Conservation (phyloP, 2,329 filamentous ascomycete species). For the Emydomyces testavorans region DNA sequence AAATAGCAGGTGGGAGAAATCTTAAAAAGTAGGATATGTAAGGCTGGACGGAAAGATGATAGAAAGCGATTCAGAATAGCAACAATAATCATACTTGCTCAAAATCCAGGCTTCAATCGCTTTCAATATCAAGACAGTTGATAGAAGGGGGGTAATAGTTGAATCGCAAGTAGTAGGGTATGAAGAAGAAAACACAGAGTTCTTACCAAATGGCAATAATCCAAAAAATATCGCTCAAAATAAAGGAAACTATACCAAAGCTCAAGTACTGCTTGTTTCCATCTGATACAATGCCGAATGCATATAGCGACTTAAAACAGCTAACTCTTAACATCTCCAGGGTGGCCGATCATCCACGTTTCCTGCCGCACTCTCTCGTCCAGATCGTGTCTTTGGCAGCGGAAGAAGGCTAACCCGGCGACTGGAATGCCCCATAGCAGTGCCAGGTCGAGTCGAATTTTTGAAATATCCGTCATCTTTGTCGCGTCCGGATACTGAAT, state of each 20-base stretch:
- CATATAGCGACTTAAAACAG: constrained; percentile 16
- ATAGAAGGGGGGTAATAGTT: too few relatives aligned
- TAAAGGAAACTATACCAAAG: background rate
- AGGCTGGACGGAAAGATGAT: too few relatives aligned
- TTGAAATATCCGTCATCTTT: background rate
- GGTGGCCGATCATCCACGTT: constrained; percentile 23
- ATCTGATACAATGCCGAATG: background rate
- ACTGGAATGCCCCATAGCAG: constrained; percentile 31
- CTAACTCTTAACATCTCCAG: constrained; percentile 24
- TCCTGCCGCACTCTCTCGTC: constrained; percentile 24
- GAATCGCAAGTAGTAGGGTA: constrained; percentile 1
- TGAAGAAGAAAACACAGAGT: background rate
- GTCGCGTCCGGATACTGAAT: constrained; percentile 6
- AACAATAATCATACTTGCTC: background rate
- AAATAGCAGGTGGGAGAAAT: too few relatives aligned
- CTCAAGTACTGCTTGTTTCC: background rate
- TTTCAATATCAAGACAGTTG: constrained; percentile 1
- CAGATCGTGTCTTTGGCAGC: constrained; percentile 24
- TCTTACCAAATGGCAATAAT: background rate
- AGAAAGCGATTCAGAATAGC: background rate
- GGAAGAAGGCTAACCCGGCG: constrained; percentile 34
- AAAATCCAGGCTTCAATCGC: background rate
- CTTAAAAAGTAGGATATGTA: too few relatives aligned
- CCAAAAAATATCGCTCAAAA: background rate
- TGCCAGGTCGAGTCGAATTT: constrained; percentile 23